These are phyloP conservation scores for Xylaria sp. DNA, from an alignment of 2,329 filamentous ascomycete species.

Conservation along the genomic window DNA sequence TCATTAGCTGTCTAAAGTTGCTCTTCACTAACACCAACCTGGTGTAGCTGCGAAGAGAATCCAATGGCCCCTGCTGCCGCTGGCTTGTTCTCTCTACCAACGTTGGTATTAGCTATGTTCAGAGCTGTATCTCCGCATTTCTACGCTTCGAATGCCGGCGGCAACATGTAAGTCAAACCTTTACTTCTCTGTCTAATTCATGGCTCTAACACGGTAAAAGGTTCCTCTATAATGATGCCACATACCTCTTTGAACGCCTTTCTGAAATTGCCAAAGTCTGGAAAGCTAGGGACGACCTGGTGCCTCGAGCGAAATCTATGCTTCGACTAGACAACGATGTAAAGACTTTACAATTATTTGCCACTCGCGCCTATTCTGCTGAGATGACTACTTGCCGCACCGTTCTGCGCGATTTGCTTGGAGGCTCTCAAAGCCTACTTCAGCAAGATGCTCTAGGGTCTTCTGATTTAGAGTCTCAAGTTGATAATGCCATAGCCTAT, in stretches of 20 bases:
- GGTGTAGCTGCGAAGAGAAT: slow-evolving; percentile 57
- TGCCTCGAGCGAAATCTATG: slow-evolving; percentile 62
- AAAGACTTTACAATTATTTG: slow-evolving; percentile 68
- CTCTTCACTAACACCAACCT: slow-evolving; percentile 26
- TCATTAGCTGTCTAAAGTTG: not conserved
- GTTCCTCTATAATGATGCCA: slow-evolving; percentile 75
- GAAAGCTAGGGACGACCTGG: slow-evolving; percentile 65
- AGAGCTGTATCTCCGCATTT: slow-evolving; percentile 79
- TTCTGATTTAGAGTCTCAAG: slow-evolving; percentile 51
- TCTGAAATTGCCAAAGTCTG: slow-evolving; percentile 61
- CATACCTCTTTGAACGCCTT: slow-evolving; percentile 70
- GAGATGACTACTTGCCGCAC: slow-evolving; percentile 72
- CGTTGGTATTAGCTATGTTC: slow-evolving; percentile 80
- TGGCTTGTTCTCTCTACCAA: slow-evolving; percentile 77
- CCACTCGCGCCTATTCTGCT: slow-evolving; percentile 69
- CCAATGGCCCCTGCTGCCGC: slow-evolving; percentile 74
- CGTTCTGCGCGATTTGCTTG: slow-evolving; percentile 69
- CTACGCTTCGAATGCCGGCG: slow-evolving; percentile 71
- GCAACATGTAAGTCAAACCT: slow-evolving; percentile 67
- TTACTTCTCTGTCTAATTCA: not conserved
- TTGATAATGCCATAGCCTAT: slow-evolving; percentile 64
- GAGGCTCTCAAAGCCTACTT: slow-evolving; percentile 69
- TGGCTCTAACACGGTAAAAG: slow-evolving; percentile 50
- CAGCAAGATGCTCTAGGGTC: slow-evolving; percentile 66
- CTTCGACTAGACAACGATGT: slow-evolving; percentile 70